Conservation (phyloP, 345 rosid species). For the Mercurialis annua region DNA sequence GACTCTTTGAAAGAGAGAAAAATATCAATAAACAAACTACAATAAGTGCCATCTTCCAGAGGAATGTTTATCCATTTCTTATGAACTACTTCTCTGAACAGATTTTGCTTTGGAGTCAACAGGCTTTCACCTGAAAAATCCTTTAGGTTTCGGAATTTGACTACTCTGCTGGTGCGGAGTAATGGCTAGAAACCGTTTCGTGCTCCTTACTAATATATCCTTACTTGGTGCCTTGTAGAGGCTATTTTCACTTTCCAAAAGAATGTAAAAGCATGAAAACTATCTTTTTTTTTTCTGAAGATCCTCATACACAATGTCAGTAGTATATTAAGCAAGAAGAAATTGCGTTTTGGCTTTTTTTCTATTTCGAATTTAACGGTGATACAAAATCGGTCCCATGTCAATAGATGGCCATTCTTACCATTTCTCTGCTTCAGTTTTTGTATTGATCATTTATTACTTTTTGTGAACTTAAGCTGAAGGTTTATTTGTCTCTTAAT, state of each 20-base stretch:
- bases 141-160: background rate
- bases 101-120: background rate
- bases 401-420: too few relatives aligned
- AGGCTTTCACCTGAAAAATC: background rate
- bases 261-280: background rate
- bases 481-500: slow-evolving; percentile 8
- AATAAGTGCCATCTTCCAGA: background rate
- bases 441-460: background rate
- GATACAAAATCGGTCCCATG: too few relatives aligned
- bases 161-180: background rate
- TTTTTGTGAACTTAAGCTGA: background rate
- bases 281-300: too few relatives aligned
- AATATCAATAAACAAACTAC: slow-evolving; percentile 2
- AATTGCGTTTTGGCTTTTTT: too few relatives aligned
- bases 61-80: background rate
- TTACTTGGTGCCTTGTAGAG: background rate
- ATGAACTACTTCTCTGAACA: background rate
- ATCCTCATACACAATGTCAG: too few relatives aligned
- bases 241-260: background rate
- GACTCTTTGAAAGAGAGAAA: background rate
- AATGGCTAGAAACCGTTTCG: background rate
- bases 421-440: background rate
- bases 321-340: too few relatives aligned
- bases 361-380: too few relatives aligned
- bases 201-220: background rate